Evolutionary conservation across 169 alveolate species (phyloP).

Genomic region (Theileria luwenshuni): DNA sequence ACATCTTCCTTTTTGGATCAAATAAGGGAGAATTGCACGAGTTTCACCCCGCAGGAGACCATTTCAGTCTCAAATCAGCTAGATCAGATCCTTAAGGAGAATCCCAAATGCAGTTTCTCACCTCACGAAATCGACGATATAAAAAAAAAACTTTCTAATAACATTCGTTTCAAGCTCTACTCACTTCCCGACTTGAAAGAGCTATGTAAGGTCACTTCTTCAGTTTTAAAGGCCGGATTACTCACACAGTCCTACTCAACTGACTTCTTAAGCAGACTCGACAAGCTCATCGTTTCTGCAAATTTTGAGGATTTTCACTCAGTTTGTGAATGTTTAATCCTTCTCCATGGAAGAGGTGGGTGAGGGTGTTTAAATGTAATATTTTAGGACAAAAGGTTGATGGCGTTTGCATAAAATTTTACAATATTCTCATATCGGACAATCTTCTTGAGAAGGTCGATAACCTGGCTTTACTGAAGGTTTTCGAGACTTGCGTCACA

Average conservation of each 20-base stretch:
- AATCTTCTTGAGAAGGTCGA: constrained; percentile 11
- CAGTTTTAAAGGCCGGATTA: constrained; percentile 9
- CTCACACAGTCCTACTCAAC: constrained; percentile 14
- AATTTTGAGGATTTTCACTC: constrained; percentile 16
- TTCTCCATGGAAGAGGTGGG: constrained; percentile 44
- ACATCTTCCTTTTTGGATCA: neutral
- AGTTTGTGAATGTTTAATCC: constrained; percentile 33
- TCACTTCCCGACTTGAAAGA: constrained; percentile 48
- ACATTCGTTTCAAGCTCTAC: constrained; percentile 53
- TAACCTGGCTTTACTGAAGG: neutral
- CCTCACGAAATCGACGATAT: constrained; percentile 3
- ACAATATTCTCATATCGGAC: constrained; percentile 3
- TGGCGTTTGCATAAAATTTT: constrained; percentile 17
- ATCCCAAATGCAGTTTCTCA: neutral
- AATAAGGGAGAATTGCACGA: constrained; percentile 11
- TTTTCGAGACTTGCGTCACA: constrained; percentile 5
- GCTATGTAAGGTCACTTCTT: constrained; percentile 26
- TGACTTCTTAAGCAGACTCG: constrained; percentile 55
- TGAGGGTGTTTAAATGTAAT: neutral
- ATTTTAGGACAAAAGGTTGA: constrained; percentile 27
- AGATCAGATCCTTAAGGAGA: neutral
- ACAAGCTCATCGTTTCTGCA: constrained; percentile 26
- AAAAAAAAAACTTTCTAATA: neutral
- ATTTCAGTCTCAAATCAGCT: constrained; percentile 36
- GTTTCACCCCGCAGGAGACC: constrained; percentile 39